These are phyloP conservation scores for Colletotrichum gigasporum DNA, from an alignment of 2,329 filamentous ascomycete genomes.

Conservation along the genomic window DNA sequence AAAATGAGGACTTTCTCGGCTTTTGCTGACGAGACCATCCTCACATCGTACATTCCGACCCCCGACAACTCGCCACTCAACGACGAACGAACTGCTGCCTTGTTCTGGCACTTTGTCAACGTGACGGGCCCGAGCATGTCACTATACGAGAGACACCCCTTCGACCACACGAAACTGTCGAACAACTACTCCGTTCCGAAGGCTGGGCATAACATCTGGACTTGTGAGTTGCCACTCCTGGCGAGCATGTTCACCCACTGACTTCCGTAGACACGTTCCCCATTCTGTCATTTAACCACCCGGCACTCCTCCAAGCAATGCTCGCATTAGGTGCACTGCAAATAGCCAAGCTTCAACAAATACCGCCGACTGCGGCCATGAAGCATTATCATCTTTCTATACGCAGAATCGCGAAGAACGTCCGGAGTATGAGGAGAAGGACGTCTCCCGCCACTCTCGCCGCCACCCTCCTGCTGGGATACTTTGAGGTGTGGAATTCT, in stretches of 20 bases:
- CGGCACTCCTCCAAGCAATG: constrained; percentile 90
- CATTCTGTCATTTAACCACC: constrained; percentile 82
- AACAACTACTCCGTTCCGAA: constrained; percentile 68
- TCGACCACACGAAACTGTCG: constrained; percentile 75
- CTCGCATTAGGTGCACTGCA: constrained; percentile 88
- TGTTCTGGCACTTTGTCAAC: constrained; percentile 93
- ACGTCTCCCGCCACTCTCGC: constrained; percentile 85
- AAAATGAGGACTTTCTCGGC: constrained; percentile 59
- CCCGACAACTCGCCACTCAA: constrained; percentile 77
- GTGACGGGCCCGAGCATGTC: constrained; percentile 88
- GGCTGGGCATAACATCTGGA: constrained; percentile 73
- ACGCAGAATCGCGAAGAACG: constrained; percentile 78
- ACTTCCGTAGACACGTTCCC: constrained; percentile 75
- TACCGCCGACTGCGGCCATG: constrained; percentile 80
- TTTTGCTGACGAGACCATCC: constrained; percentile 57
- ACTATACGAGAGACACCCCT: constrained; percentile 84
- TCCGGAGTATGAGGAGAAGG: constrained; percentile 74
- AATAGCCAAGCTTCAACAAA: constrained; percentile 82
- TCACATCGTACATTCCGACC: constrained; percentile 74
- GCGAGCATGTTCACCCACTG: neutral
- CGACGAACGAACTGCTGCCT: constrained; percentile 80
- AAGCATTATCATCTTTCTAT: constrained; percentile 93
- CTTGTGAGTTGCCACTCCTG: constrained; percentile 54
- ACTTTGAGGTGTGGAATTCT: constrained; percentile 93
- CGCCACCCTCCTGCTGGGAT: constrained; percentile 84